Evolutionary conservation across 169 alveolate species (phyloP).

Genomic region (Eimeria maxima): DNA sequence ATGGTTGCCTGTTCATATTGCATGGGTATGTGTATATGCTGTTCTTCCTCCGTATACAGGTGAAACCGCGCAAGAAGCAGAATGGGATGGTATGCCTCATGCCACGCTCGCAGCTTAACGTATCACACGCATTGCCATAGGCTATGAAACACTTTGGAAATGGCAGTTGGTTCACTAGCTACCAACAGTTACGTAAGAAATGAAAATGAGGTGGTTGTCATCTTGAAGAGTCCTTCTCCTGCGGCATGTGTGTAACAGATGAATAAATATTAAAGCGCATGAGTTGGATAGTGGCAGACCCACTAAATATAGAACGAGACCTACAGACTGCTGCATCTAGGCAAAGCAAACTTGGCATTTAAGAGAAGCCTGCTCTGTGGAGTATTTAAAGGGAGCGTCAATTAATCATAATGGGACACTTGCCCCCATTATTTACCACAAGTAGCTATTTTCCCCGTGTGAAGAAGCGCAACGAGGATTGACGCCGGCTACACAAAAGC

Average conservation of each 20-base stretch:
- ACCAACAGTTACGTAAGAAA: neutral
- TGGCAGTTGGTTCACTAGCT: neutral
- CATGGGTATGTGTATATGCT: neutral
- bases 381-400: neutral
- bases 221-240: neutral
- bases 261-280: neutral
- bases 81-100: constrained; percentile 56
- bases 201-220: neutral
- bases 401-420: neutral
- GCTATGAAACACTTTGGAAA: neutral
- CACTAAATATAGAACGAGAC: neutral
- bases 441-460: neutral
- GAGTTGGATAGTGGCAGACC: neutral
- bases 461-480: neutral
- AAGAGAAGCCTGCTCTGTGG: neutral
- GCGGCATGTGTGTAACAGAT: neutral
- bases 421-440: neutral
- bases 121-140: neutral
- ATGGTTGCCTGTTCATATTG: neutral
- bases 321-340: neutral
- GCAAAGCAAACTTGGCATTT: neutral
- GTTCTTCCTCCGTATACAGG: constrained; percentile 29
- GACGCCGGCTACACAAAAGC: neutral
- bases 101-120: neutral
- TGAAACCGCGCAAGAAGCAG: constrained; percentile 68